Base-by-base conservation (phyloP, 2,329 filamentous ascomycete genomes). In the Fusarium poae region DNA sequence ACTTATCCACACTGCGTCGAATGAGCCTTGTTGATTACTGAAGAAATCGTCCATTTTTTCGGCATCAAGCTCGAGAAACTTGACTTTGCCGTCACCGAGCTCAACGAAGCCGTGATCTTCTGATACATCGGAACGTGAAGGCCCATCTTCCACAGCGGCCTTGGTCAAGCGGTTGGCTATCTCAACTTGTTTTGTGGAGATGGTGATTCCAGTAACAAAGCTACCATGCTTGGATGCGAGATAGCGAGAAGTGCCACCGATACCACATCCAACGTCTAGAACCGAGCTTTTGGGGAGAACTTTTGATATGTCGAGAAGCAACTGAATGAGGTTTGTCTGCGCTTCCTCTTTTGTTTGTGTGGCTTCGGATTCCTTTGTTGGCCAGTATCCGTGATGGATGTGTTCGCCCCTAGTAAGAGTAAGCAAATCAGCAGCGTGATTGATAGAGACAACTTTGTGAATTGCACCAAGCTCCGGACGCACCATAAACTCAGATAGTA, bases 381-480 rank as follows among this genome's bases (percentile, higher is more conserved):
- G 81, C 80, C 87, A 89, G 74, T 89, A 88, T 55, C 87, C 87
- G 67, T 89, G 87, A 73, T 89, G 87, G 72, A 89, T 89, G 71
- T 89, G 87, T 73, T 88, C 86, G 55, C 87, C 87, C 86, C 86
- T 88, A 46, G 35, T 61, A 29, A 44, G 54, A 21, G 37, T 42
- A 65, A 48, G 52, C 30, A 39, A 44, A 54, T 53, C n/a, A 45
- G 58, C 37, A 39, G n/a, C n/a, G 27, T 6, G 12, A 32, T 42
- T 5, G 40, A 34, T 21, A 20, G 29, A 34, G 32, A n/a, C 39
- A 39, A 32, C 30, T 20, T 35, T 23, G 20, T 21, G 25, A 56
- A 20, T 13, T n/a, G 23, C 12, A 46, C 25, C 23, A 30, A 18
- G 18, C 10, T 20, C 30, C 27, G 11, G 27, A 69, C 69, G 18